Evolutionary conservation across 2,329 filamentous ascomycete genomes (phyloP).

Genomic region (Hymenoscyphus occultus): DNA sequence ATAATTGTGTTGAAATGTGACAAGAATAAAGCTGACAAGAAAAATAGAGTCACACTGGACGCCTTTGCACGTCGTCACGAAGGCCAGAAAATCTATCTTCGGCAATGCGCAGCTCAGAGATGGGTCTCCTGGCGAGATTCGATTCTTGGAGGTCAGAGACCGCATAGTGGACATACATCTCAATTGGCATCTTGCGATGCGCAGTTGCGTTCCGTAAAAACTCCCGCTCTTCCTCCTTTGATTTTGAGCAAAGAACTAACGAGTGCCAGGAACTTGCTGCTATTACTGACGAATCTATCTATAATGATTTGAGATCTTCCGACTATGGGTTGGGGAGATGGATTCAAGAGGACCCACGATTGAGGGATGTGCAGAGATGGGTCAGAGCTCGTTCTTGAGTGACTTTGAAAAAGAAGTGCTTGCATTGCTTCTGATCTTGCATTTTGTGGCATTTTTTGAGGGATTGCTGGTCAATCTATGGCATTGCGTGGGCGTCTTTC

Average conservation of each 20-base stretch:
- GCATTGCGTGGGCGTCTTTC: conserved; percentile 22
- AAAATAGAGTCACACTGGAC: conserved; percentile 53
- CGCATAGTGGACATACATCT: conserved; percentile 46
- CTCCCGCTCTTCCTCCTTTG: not conserved
- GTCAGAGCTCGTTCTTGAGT: conserved; percentile 42
- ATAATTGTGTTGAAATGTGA: too few species aligned
- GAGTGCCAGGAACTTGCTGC: conserved; percentile 52
- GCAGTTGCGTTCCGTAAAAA: conserved; percentile 54
- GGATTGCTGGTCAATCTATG: not conserved
- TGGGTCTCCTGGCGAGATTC: conserved; percentile 56
- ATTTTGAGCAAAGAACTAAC: not conserved
- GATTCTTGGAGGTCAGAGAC: conserved; percentile 51
- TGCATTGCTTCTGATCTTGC: not conserved
- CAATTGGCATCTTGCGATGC: conserved; percentile 54
- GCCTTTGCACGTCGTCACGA: conserved; percentile 60
- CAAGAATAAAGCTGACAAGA: conserved; percentile 8
- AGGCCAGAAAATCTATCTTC: conserved; percentile 61
- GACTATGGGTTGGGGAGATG: conserved; percentile 58
- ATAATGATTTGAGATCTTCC: conserved; percentile 51
- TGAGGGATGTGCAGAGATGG: conserved; percentile 58
- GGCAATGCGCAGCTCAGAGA: conserved; percentile 57
- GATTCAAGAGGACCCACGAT: conserved; percentile 59
- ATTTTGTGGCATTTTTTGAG: conserved; percentile 7
- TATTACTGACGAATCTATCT: conserved; percentile 58
- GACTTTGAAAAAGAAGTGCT: not conserved